These are phyloP conservation scores for Cladosporium sp. DNA, from an alignment of 2,329 filamentous ascomycete species.

Conservation along the genomic window DNA sequence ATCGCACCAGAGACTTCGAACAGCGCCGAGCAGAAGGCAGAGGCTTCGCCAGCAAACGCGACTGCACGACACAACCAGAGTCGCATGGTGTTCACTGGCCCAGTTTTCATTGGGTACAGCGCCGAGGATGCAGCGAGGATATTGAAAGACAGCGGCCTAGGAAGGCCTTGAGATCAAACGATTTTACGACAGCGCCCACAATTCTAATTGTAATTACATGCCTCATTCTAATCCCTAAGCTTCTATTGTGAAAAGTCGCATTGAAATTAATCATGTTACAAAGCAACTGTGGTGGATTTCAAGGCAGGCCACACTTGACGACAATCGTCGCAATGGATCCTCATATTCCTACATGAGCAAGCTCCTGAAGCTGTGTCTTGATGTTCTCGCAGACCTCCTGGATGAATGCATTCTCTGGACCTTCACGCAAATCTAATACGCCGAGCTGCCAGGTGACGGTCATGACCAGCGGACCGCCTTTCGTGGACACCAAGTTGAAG, in stretches of 20 bases:
- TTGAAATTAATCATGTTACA: no score
- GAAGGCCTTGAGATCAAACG: not conserved
- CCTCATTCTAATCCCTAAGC: no score
- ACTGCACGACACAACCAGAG: constrained; percentile 34
- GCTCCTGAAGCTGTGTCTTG: not conserved
- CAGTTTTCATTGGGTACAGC: constrained; percentile 88
- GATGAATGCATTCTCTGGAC: not conserved
- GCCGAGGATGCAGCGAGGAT: constrained; percentile 74
- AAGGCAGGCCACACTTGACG: no score
- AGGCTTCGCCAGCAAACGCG: not conserved
- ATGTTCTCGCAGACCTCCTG: not conserved
- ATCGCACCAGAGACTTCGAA: not conserved
- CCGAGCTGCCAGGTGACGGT: constrained; percentile 40
- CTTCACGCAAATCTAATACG: constrained; percentile 34
- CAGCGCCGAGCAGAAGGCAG: not conserved
- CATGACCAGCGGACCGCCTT: constrained; percentile 34
- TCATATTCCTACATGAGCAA: not conserved
- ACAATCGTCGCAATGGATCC: no score
- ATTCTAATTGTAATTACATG: not conserved
- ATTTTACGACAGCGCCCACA: constrained; percentile 1
- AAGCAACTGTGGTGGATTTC: no score
- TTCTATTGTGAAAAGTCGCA: no score
- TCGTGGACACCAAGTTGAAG: constrained; percentile 38
- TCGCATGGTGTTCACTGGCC: constrained; percentile 83
- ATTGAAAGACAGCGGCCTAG: constrained; percentile 46